Percentiles rank a stretch among this genome's conserved stretches.
Evolutionary conservation across 805 yeast species (phyloP).

Genomic region (Pichia occidentalis): DNA sequence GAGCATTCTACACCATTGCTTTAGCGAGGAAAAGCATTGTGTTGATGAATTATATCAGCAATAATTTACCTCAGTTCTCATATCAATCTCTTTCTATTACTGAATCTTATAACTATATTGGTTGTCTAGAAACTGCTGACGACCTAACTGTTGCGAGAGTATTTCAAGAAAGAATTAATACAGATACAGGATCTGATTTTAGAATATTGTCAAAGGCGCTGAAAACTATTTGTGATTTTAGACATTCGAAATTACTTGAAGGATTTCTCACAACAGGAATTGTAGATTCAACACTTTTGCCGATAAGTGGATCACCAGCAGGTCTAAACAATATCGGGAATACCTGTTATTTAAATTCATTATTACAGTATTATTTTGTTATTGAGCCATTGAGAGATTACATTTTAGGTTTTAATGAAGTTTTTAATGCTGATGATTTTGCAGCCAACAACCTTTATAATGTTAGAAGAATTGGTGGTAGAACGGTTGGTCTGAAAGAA

Average conservation of each 20-base stretch:
- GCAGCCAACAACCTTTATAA: conserved; percentile 29
- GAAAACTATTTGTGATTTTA: conserved; percentile 45
- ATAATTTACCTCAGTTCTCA: conserved; percentile 32
- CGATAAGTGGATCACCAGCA: conserved; percentile 74
- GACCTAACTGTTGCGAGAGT: conserved; percentile 51
- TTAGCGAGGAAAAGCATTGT: conserved; percentile 47
- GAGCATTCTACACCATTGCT: conserved; percentile 61
- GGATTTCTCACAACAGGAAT: conserved; percentile 57
- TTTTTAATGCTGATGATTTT: conserved; percentile 22
- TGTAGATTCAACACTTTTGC: conserved; percentile 51
- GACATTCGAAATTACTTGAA: conserved; percentile 48
- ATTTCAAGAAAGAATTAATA: conserved; percentile 40
- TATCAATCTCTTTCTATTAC: conserved; percentile 16
- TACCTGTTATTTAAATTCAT: conserved; percentile 88
- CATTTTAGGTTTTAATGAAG: conserved; percentile 48
- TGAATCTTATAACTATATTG: conserved; percentile 45
- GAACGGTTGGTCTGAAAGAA: conserved; percentile 73
- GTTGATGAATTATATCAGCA: conserved; percentile 50
- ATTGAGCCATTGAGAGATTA: conserved; percentile 72
- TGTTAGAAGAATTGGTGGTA: conserved; percentile 77
- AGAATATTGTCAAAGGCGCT: conserved; percentile 53
- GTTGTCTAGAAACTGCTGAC: conserved; percentile 42
- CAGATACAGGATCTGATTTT: conserved; percentile 41
- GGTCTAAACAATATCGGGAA: conserved; percentile 94
- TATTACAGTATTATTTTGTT: conserved; percentile 84